Evolutionary conservation across 805 yeast genomes (phyloP), one percentile per base, ranked within the genome.

Genomic region (Ogataea ganodermae): DNA sequence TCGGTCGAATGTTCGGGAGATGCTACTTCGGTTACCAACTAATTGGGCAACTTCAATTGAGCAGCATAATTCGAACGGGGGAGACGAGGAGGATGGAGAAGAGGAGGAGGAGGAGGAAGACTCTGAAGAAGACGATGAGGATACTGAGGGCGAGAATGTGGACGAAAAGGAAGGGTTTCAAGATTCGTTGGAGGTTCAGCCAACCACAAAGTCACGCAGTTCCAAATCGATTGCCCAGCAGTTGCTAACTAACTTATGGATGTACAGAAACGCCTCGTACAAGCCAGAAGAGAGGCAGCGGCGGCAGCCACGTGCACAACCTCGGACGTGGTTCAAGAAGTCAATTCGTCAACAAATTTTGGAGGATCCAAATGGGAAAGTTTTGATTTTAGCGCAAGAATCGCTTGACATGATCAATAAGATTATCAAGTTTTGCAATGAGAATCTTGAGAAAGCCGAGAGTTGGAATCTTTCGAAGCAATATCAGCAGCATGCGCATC

Each of bases 381-480:
- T 89, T 1, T 69, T 94, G 21, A 76, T 86, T 4, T 73, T 92
- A 50, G 97, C 98, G 0, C 85, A 86, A 55, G 99, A 94, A 65
- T 84, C 96, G 0, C 70, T 92, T 40, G 94, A 86, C 35, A 87
- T 91, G 89, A 84, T 92, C 30, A 77, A 84, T 33, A 86, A 86
- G 48, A 84, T 92, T 16, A 89, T 90, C 54, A 77, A 76, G 42
- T 91, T 91, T 6, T 89, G 95, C 57, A 92, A 87, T 61, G 91
- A 87, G 39, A 90, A 90, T 42, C 72, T 92, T 45, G 84, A 80
- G 40, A 83, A 84, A 54, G 97, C 97, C 1, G 97, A 94, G 63
- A 71, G 75, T 20, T 92, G 97, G 97, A 67, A 69, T 41, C 47
- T 52, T 9, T 58, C 57, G 24, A 60, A 60, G 39, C 68, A 65